Percentiles rank a stretch among this genome's conserved stretches.
Evolutionary conservation across 495 filamentous ascomycete genomes (phyloP).

Genomic region (Penicillium crystallinum): DNA sequence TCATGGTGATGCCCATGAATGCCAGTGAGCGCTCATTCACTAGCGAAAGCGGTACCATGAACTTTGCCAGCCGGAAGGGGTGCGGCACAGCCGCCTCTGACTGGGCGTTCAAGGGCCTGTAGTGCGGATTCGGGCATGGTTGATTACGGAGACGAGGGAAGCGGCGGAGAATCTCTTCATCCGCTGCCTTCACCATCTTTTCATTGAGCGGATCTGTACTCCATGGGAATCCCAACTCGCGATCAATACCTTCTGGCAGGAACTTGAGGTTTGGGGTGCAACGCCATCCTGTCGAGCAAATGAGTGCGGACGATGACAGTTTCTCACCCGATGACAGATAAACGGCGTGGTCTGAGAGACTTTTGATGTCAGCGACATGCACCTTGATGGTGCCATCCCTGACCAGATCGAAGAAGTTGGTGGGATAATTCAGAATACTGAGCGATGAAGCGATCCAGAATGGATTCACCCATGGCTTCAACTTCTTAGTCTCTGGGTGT

Average conservation of each 20-base stretch:
- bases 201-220: constrained; percentile 24
- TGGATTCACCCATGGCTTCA: constrained; percentile 58
- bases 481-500: constrained; percentile 59
- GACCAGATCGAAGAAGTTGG: constrained; percentile 59
- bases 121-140: constrained; percentile 29
- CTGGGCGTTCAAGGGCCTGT: constrained; percentile 23
- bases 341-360: constrained; percentile 44
- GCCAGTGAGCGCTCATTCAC: constrained; percentile 55
- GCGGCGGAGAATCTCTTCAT: constrained; percentile 58
- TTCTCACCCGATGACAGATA: constrained; percentile 52
- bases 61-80: constrained; percentile 57
- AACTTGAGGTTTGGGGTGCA: constrained; percentile 59
- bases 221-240: constrained; percentile 37
- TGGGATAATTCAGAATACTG: constrained; percentile 66
- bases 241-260: constrained; percentile 45
- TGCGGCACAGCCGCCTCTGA: constrained; percentile 30
- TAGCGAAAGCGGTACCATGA: constrained; percentile 62
- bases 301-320: constrained; percentile 55
- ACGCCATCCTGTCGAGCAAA: constrained; percentile 67
- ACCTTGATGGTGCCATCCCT: constrained; percentile 54
- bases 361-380: constrained; percentile 56
- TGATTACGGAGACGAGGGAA: constrained; percentile 58
- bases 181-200: constrained; percentile 41
- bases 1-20: constrained; percentile 60
- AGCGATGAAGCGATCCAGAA: constrained; percentile 61